Percentiles rank a stretch among this genome's conserved stretches.
Evolutionary conservation across 805 yeast genomes (phyloP).

Genomic region (Candida nemodendra): DNA sequence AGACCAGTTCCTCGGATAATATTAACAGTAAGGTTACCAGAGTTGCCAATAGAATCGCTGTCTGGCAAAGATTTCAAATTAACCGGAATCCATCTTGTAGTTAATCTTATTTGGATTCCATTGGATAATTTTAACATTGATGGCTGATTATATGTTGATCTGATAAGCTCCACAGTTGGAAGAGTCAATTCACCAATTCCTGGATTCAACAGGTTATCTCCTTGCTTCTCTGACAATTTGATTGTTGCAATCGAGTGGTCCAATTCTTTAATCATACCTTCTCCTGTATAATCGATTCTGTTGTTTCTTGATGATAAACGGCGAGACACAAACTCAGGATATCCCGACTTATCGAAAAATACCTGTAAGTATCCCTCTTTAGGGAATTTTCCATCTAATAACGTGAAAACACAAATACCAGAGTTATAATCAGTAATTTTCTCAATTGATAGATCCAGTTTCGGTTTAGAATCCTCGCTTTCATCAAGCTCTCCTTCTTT

Average conservation of each 20-base stretch:
- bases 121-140: constrained; percentile 48
- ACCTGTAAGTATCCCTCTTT: constrained; percentile 68
- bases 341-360: constrained; percentile 73
- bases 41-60: constrained; percentile 69
- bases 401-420: constrained; percentile 74
- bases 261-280: constrained; percentile 72
- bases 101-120: constrained; percentile 46
- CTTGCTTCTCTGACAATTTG: constrained; percentile 56
- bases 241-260: constrained; percentile 65
- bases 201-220: constrained; percentile 54
- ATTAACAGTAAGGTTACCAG: constrained; percentile 66
- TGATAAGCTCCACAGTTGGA: constrained; percentile 64
- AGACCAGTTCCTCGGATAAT: constrained; percentile 65
- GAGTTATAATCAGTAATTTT: constrained; percentile 58
- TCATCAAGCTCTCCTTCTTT: constrained; percentile 37
- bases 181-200: constrained; percentile 60
- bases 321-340: constrained; percentile 58
- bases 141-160: constrained; percentile 64
- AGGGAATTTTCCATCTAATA: constrained; percentile 58
- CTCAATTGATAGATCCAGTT: constrained; percentile 53
- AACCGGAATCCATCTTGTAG: constrained; percentile 78
- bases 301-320: constrained; percentile 44
- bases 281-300: constrained; percentile 54
- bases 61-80: constrained; percentile 59
- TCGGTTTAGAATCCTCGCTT: constrained; percentile 37